These are phyloP conservation scores for Chalaropsis ovoidea DNA, from an alignment of 2,329 filamentous ascomycete genomes.

Conservation along the genomic window DNA sequence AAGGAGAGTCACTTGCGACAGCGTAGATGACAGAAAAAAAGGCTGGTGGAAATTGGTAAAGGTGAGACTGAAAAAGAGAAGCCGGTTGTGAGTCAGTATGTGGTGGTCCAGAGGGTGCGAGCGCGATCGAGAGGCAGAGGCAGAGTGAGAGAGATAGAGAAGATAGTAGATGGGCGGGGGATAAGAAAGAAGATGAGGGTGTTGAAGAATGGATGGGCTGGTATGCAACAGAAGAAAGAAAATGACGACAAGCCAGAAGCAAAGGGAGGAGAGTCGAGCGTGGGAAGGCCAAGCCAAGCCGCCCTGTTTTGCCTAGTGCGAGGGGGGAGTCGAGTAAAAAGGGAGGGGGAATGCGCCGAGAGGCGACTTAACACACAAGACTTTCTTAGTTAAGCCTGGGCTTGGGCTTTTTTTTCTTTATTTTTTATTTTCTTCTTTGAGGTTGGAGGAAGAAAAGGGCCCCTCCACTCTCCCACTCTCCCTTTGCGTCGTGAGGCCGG, in stretches of 20 bases:
- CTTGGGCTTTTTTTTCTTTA: conserved; percentile 1
- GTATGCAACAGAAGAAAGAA: conserved; percentile 2
- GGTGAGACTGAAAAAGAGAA: neutral
- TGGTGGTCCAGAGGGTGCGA: neutral
- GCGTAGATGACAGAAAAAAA: neutral
- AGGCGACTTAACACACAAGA: conserved; percentile 4
- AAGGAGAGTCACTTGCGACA: conserved; percentile 8
- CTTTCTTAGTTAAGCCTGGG: neutral
- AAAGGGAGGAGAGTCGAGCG: neutral
- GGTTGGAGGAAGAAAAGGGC: neutral
- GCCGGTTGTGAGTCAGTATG: neutral
- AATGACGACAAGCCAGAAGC: neutral
- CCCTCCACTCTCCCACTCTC: neutral
- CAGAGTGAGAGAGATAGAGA: neutral
- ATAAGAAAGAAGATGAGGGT: neutral
- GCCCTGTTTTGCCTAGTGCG: conserved; percentile 13
- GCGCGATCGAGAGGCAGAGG: neutral
- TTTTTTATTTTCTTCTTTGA: neutral
- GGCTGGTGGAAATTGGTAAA: neutral
- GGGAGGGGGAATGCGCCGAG: conserved; percentile 7
- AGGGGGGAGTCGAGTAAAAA: neutral
- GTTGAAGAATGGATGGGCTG: neutral
- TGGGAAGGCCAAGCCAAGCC: neutral
- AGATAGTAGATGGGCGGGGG: neutral
- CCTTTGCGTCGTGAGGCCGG: neutral